These are phyloP conservation scores for Urochloa ruziziensis DNA, from an alignment of 176 grass and related monocot species.

Conservation along the genomic window DNA sequence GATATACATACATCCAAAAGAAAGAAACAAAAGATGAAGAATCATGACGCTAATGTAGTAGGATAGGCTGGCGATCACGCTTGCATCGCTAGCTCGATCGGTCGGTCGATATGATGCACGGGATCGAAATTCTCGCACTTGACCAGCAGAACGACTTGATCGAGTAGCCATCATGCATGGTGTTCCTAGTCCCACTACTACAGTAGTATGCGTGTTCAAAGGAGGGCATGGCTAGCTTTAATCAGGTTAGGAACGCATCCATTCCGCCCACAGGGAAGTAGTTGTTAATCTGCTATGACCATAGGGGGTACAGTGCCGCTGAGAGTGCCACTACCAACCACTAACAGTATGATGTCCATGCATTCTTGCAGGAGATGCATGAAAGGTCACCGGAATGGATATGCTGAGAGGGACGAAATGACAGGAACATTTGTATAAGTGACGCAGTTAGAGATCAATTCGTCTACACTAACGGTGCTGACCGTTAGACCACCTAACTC, in stretches of 20 bases:
- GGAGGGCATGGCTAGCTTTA: not conserved
- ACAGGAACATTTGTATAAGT: not conserved
- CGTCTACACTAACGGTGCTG: not conserved
- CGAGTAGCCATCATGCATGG: not conserved
- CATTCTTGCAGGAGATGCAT: not conserved
- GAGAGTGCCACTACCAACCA: not conserved
- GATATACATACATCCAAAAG: too few relatives aligned
- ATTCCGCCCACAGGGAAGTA: slow-evolving; percentile 11
- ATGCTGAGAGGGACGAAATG: not conserved
- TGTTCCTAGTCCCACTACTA: not conserved
- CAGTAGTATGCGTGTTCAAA: not conserved
- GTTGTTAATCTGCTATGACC: too few relatives aligned
- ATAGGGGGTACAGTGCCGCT: not conserved
- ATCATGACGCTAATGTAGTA: too few relatives aligned
- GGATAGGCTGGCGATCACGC: not conserved
- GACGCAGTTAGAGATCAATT: too few relatives aligned
- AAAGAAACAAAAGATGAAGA: too few relatives aligned
- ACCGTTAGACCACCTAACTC: not conserved
- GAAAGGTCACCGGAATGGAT: not conserved
- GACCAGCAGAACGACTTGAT: not conserved
- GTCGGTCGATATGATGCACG: not conserved
- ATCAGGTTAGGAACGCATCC: slow-evolving; percentile 7
- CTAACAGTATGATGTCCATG: not conserved
- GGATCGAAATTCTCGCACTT: not conserved
- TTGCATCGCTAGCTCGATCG: not conserved